These are phyloP conservation scores for Abelmoschus esculentus DNA, from an alignment of 345 rosid genomes.

Conservation along the genomic window DNA sequence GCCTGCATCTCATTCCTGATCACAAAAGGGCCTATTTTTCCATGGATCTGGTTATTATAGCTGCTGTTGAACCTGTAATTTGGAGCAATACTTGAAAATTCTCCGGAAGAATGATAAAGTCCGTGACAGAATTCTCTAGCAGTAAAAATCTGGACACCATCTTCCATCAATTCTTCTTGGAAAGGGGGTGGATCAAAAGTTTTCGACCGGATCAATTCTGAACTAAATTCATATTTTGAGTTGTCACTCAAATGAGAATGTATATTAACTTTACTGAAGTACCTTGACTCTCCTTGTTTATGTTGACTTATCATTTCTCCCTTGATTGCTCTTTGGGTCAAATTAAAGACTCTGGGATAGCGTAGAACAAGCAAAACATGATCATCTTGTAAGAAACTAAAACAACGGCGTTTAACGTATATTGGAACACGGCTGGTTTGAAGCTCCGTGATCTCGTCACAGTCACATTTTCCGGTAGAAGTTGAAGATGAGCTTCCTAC, in stretches of 20 bases:
- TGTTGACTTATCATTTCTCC: constrained; percentile 4
- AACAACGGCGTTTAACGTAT: neutral
- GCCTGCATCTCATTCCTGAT: neutral
- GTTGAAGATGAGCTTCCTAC: neutral
- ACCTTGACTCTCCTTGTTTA: neutral
- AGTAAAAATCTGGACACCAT: constrained; percentile 1
- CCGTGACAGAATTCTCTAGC: neutral
- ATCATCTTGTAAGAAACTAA: constrained; percentile 4
- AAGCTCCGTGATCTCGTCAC: neutral
- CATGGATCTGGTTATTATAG: neutral
- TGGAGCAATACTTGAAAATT: neutral
- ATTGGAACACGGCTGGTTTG: neutral
- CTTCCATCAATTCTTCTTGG: constrained; percentile 8
- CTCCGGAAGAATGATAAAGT: neutral
- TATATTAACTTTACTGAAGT: constrained; percentile 3
- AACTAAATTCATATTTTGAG: neutral
- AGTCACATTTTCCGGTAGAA: neutral
- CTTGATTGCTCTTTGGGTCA: constrained; percentile 1
- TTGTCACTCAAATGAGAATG: neutral
- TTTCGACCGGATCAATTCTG: neutral
- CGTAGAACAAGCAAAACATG: constrained; percentile 4
- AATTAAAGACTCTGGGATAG: constrained; percentile 1
- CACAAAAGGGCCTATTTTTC: neutral
- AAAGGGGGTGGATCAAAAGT: neutral
- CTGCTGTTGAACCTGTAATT: constrained; percentile 2